Evolutionary conservation across 225 moss, liverwort and hornwort genomes (phyloP), one percentile per base, ranked within the genome.

Genomic region (Bryoerythrophyllum caledonicum): DNA sequence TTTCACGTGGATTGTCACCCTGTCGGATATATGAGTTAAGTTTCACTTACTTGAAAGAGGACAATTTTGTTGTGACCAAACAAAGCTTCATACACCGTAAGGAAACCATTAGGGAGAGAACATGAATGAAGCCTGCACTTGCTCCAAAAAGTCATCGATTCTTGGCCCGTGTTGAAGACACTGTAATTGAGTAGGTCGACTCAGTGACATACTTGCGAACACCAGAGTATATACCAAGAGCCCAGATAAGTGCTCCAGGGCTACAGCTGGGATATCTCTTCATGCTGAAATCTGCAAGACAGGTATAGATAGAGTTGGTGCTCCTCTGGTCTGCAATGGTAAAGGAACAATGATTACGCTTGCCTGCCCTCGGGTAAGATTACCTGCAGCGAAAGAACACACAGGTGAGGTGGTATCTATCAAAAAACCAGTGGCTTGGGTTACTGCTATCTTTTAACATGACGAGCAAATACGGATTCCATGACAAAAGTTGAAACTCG

Each of bases 61-160:
- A 80, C 82, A 74, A 67, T 78, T 59, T 78, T 63, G 77, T 35
- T 61, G 80, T 59, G 80, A 80, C 70, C 65, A 74, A 77, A 80
- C 79, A 82, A 70, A 70, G 80, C 80, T 80, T 74, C 77, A 74
- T 77, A 74, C 74, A 77, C 77, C 77, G 82, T 80, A 74, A 78
- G 74, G 73, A 80, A 83, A 86, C 81, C 80, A 83, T 65, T 66
- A 77, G 73, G 74, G 77, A 82, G 82, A 80, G 82, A 83, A 86
- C 77, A 83, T 53, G 82, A 77, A 74, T 82, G 79, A 82, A 77
- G 82, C 71, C 58, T 77, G 82, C 80, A 75, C 86, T 86, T 79
- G 82, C 86, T 83, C 86, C 86, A 83, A 60, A 59, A 74, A 80
- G 76, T 84, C 69, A 82, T 82, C 54, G 62, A 77, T 80, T 82